Conservation (phyloP, 1,284 basidiomycete genomes). For the Schizopora paradoxa region DNA sequence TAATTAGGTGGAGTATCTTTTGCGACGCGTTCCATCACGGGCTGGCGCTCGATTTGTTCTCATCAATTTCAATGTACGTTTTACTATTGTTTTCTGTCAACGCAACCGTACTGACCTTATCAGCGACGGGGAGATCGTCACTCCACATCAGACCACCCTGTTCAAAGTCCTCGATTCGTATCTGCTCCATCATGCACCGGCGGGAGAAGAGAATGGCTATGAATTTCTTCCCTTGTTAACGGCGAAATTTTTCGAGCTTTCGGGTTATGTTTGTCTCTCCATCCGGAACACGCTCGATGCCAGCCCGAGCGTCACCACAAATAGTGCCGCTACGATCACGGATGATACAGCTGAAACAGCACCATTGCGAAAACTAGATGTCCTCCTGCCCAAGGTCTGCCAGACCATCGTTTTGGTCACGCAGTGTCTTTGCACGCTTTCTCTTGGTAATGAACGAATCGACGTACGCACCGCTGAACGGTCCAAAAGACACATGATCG, state of each 20-base stretch:
- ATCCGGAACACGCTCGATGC: conserved; percentile 43
- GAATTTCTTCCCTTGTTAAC: conserved; percentile 47
- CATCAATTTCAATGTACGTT: conserved; percentile 32
- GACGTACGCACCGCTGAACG: conserved; percentile 24
- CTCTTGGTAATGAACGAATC: conserved; percentile 51
- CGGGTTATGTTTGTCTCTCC: conserved; percentile 45
- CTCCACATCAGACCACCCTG: conserved; percentile 79
- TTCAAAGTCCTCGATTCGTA: conserved; percentile 83
- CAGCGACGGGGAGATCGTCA: conserved; percentile 68
- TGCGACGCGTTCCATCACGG: conserved; percentile 32
- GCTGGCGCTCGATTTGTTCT: conserved; percentile 31
- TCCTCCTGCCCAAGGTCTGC: conserved; percentile 68
- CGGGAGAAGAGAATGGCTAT: background rate
- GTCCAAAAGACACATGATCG: conserved; percentile 9
- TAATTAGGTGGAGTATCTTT: conserved; percentile 36
- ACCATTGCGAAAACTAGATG: conserved; percentile 42
- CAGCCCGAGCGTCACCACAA: background rate
- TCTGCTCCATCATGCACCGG: conserved; percentile 38
- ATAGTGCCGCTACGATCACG: conserved; percentile 1
- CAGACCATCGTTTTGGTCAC: conserved; percentile 74
- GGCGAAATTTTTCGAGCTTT: conserved; percentile 48
- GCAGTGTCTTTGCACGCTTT: conserved; percentile 69
- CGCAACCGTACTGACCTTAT: conserved; percentile 44
- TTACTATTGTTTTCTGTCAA: conserved; percentile 33
- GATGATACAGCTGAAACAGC: background rate